Evolutionary conservation across 805 yeast species (phyloP), one percentile per base, ranked within the genome.

Genomic region (Candida nemodendra): DNA sequence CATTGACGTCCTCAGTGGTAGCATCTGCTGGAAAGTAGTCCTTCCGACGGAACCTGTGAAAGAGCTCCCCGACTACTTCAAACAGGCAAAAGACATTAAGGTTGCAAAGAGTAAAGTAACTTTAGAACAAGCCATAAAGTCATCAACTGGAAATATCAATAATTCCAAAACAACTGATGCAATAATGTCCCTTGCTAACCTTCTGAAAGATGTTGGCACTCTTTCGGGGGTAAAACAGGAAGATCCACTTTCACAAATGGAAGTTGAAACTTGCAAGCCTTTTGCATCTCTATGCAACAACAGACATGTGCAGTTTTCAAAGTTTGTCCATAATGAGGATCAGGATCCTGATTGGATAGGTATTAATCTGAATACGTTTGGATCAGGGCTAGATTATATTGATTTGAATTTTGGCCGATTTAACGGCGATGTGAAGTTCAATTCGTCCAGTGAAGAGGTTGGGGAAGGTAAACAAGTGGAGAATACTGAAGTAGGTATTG

Each of bases 181-280:
- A 11, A 11, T 11, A 7, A 11, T 21, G 24, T 8, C 11, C 7
- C 24, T 21, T 8, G 9, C 24, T 21, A 11, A 8, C 11, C 7
- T 8, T 21, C 24, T 11, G 7, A 7, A 8, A 21, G 7, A 6
- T n/a, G 8, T 11, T 22, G 18, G 18, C 19, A 13, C 13, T 9
- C 26, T 23, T 4, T 31, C 36, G 5, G 8, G n/a, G 13, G 6
- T 33, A 27, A 21, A 33, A 15, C 27, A 5, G 13, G 27, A 46
- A 19, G 57, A 57, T 32, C 73, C 74, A 3, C 53, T 76, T 21
- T 68, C 77, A 0, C 72, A 74, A 40, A 70, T 77, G 22, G 83
- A 78, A 51, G 71, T 79, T 37, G 82, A 78, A 46, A 74, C 82
- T 0, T 71, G 79, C 43, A 56, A 50, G 17, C 64, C 65, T 7